Base-by-base conservation (phyloP, 2,329 filamentous ascomycete genomes). In the Aspergillus nomiae region DNA sequence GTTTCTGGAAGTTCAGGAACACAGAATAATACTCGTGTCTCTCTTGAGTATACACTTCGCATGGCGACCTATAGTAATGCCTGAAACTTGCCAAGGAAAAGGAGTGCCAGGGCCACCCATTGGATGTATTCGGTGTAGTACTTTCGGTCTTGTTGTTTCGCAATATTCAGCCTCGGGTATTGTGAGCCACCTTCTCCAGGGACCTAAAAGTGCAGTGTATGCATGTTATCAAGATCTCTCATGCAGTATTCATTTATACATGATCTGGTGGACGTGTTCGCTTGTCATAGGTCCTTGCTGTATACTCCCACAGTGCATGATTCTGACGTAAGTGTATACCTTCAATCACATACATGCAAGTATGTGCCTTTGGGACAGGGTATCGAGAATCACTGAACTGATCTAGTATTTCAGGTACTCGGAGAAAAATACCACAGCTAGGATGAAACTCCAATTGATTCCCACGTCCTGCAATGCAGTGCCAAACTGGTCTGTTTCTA, bases 381-480 rank as follows among this genome's bases (percentile, higher is more conserved):
- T 36, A 36, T 36, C 34, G 2, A 16, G 14, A 7, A 36, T 36
- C 26, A 36, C 34, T 8, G 14, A 16, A 16, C 7, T 8, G 1
- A 36, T 14, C 5, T 1, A 16, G 14, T 8, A 0, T 7, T 16
- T 3, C 14, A 16, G 14, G 34, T 5, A 16, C 1, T 1, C 7
- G 7, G 16, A 36, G 34, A 16, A 36, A 2, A 16, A 7, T 36
- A 8, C 34, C 2, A 16, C 16, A 16, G 34, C 34, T 7, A 36
- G 34, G 14, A 41, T 41, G 38, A 41, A 7, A 9, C 38, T n/a
- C 38, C 8, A n/a, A 10, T n/a, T 4, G 19, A n/a, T 8, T 41
- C 19, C 38, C 19, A n/a, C 19, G 14, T 41, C 16, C 16, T 41
- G 38, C 7, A n/a, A 16, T 41, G 38, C 19, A 41, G 38, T 41